These are phyloP conservation scores for Leptosphaerulina australis DNA, from an alignment of 2,329 filamentous ascomycete species.

Conservation along the genomic window DNA sequence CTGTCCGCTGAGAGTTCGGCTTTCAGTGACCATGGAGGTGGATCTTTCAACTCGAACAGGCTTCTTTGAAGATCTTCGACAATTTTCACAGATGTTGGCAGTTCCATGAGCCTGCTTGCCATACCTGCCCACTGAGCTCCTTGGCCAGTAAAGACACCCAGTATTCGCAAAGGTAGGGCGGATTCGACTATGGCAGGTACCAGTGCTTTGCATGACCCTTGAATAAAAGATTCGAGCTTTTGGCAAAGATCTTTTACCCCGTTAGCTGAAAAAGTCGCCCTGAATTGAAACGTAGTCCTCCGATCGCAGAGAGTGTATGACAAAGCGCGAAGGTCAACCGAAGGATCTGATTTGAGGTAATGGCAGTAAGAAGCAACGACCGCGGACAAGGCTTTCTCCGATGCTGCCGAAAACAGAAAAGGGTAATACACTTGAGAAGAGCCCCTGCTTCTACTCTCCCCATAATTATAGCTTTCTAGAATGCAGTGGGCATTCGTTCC, in stretches of 20 bases:
- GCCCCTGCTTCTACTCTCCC: not conserved
- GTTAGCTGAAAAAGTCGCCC: not conserved
- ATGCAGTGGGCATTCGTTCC: constrained; percentile 35
- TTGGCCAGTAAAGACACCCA: constrained; percentile 37
- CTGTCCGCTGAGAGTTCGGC: constrained; percentile 16
- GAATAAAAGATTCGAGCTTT: not conserved
- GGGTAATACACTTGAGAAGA: not conserved
- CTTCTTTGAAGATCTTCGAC: constrained; percentile 22
- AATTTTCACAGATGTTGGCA: constrained; percentile 9
- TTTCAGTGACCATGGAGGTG: constrained; percentile 25
- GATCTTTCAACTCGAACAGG: constrained; percentile 1
- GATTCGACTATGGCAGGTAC: not conserved
- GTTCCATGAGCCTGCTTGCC: constrained; percentile 27
- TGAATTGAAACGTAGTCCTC: not conserved
- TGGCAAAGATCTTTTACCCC: not conserved
- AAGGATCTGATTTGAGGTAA: not conserved
- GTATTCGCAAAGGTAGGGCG: not conserved
- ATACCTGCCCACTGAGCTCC: constrained; percentile 39
- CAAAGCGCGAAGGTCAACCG: not conserved
- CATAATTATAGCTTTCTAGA: constrained; percentile 18
- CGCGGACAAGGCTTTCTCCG: not conserved
- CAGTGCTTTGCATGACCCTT: not conserved
- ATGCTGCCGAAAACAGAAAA: constrained; percentile 17
- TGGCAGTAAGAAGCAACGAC: not conserved
- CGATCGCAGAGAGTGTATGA: constrained; percentile 2